Base-by-base conservation (phyloP, 768 basidiomycete genomes). In the Mycena polygramma region DNA sequence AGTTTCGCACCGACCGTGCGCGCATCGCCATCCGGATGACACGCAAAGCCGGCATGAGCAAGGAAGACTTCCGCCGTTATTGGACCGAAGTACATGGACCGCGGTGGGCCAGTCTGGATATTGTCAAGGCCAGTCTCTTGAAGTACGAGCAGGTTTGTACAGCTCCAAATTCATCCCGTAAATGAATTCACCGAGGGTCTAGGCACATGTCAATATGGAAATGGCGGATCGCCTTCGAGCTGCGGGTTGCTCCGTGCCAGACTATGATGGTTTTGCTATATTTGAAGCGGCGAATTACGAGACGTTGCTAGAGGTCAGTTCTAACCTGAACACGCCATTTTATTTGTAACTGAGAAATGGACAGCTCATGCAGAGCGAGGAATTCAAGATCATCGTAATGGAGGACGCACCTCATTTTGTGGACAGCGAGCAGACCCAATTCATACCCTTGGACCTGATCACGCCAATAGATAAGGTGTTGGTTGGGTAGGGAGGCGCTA, bases 211-310 rank as follows among this genome's bases (percentile, higher is more conserved):
- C n/a, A 75, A 78, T 63, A 54, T 66, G 8, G 55, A 64, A 6
- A 54, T 52, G 22, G 22, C 52, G 20, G 17, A 48, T 1, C 36
- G 68, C 9, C 37, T 58, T 30, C 15, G 70, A 22, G 51, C 26
- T 14, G 64, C 77, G 24, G 77, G 79, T 15, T 59, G 77, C 14
- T 35, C 63, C 0, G 57, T 63, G 35, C 45, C 74, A n/a, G 73
- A 75, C 0, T 80, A 73, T 70, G 78, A 79, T 63, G 82, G 81
- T 11, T 55, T 80, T 49, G 74, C 73, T 41, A 62, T 79, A 7
- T 76, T 82, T 26, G 80, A 82, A 35, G 81, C 80, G 10, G 76
- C 80, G 51, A 79, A 75, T 14, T 79, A 77, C 63, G 79, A 78
- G 14, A 79, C 78, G 59, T 72, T 83, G 35, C 71, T 77, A 19